These are phyloP conservation scores for Hygrocybe punicea DNA, from an alignment of 768 basidiomycete genomes.

Conservation along the genomic window DNA sequence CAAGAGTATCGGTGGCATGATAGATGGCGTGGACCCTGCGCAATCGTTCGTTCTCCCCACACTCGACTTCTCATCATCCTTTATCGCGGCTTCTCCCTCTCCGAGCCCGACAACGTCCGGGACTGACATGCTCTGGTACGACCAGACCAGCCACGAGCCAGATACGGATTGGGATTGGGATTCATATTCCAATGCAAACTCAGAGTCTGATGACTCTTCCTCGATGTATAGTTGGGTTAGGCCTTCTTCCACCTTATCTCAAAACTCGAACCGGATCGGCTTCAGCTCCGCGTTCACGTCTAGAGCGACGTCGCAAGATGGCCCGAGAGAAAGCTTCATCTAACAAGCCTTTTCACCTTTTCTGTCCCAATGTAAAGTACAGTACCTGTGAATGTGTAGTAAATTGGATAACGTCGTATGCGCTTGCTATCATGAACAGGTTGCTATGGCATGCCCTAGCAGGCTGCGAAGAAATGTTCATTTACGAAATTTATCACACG, in stretches of 20 bases:
- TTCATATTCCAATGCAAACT: not conserved
- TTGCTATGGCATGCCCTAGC: no score
- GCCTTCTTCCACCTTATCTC: not conserved
- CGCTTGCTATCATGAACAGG: no score
- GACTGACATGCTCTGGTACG: not conserved
- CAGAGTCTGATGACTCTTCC: not conserved
- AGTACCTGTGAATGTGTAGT: no score
- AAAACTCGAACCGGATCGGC: not conserved
- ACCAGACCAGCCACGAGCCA: not conserved
- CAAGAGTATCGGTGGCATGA: constrained; percentile 11
- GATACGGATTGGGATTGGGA: constrained; percentile 3
- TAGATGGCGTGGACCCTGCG: constrained; percentile 48
- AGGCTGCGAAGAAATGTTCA: no score
- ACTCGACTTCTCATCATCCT: constrained; percentile 64
- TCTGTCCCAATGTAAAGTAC: no score
- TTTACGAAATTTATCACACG: no score
- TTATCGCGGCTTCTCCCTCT: constrained; percentile 22
- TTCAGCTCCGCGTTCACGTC: constrained; percentile 7
- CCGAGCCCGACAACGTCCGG: not conserved
- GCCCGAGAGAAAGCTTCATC: not conserved
- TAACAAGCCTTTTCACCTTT: no score
- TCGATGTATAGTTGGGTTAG: not conserved
- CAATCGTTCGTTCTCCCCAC: constrained; percentile 74
- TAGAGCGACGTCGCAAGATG: not conserved
- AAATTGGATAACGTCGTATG: no score